Evolutionary conservation across 495 filamentous ascomycete species (phyloP).

Genomic region (Aspergillus sclerotioniger): DNA sequence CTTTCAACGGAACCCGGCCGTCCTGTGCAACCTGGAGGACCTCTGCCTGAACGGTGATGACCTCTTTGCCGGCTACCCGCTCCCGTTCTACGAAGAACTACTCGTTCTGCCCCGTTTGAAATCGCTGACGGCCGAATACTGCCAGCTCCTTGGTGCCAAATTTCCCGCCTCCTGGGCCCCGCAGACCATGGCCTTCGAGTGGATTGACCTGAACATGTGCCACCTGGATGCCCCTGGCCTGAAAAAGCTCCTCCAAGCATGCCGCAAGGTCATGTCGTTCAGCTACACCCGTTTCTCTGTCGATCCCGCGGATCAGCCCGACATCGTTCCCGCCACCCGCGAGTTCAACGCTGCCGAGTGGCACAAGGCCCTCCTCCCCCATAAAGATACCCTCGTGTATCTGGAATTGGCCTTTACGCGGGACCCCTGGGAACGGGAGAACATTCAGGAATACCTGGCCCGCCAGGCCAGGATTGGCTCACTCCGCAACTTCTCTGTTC

Average conservation of each 20-base stretch:
- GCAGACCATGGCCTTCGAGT: slow-evolving; percentile 10
- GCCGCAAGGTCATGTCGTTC: slow-evolving; percentile 22
- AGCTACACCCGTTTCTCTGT: slow-evolving; percentile 15
- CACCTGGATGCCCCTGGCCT: slow-evolving; percentile 16
- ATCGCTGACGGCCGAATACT: slow-evolving; percentile 12
- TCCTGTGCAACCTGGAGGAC: slow-evolving; percentile 21
- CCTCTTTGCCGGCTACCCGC: slow-evolving; percentile 6
- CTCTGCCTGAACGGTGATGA: slow-evolving; percentile 10
- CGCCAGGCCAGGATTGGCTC: slow-evolving; percentile 18
- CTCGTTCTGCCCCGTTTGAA: slow-evolving; percentile 15
- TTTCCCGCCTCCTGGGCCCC: slow-evolving; percentile 20
- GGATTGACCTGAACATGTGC: slow-evolving; percentile 14
- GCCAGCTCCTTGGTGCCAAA: slow-evolving; percentile 10
- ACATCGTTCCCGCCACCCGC: not conserved
- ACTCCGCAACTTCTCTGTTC: slow-evolving; percentile 22
- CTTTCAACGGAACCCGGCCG: slow-evolving; percentile 16
- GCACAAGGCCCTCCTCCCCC: slow-evolving; percentile 19
- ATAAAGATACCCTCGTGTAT: slow-evolving; percentile 23
- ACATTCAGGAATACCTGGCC: slow-evolving; percentile 7
- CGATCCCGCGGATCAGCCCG: not conserved
- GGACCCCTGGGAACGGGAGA: not conserved
- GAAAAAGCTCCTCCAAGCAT: slow-evolving; percentile 18
- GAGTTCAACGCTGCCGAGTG: slow-evolving; percentile 22
- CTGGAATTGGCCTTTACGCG: slow-evolving; percentile 17
- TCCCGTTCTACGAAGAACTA: slow-evolving; percentile 14